Percentiles rank a stretch among this genome's conserved stretches.
These are phyloP conservation scores for Phaeosphaeria sp. DNA, from an alignment of 2,329 filamentous ascomycete genomes.

Conservation along the genomic window DNA sequence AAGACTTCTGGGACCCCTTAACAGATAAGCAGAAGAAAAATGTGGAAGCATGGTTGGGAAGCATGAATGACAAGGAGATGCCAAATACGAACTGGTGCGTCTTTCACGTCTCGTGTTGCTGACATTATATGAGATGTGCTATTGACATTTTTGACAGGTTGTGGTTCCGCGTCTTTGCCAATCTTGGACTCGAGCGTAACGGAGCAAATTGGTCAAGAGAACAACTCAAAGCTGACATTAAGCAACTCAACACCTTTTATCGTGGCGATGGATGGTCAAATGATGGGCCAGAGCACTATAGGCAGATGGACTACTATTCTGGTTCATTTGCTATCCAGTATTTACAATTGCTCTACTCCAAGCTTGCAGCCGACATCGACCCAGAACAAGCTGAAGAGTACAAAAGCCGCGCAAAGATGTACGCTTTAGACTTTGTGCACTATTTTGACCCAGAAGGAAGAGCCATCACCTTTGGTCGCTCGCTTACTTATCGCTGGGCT, in stretches of 20 bases:
- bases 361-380: slow-evolving; percentile 70
- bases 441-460: slow-evolving; percentile 77
- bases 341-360: slow-evolving; percentile 77
- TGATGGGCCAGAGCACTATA: slow-evolving; percentile 78
- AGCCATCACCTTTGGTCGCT: slow-evolving; percentile 78
- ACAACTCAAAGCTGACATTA: slow-evolving; percentile 75
- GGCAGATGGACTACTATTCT: slow-evolving; percentile 87
- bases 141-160: slow-evolving; percentile 60
- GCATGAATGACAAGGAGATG: slow-evolving; percentile 79
- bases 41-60: slow-evolving; percentile 74
- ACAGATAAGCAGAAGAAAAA: slow-evolving; percentile 68
- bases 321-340: slow-evolving; percentile 84
- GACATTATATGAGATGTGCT: slow-evolving; percentile 1
- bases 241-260: slow-evolving; percentile 81
- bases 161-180: slow-evolving; percentile 86
- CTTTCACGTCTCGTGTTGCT: neutral
- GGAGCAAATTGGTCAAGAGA: slow-evolving; percentile 73
- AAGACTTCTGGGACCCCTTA: slow-evolving; percentile 70
- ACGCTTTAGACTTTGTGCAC: slow-evolving; percentile 74
- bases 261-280: slow-evolving; percentile 84
- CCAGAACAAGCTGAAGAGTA: slow-evolving; percentile 72
- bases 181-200: slow-evolving; percentile 77
- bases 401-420: slow-evolving; percentile 69
- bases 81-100: slow-evolving; percentile 68
- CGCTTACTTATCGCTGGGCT: slow-evolving; percentile 81